These are phyloP conservation scores for Pouteria campechiana DNA, from an alignment of 179 eudicot genomes.

Conservation along the genomic window DNA sequence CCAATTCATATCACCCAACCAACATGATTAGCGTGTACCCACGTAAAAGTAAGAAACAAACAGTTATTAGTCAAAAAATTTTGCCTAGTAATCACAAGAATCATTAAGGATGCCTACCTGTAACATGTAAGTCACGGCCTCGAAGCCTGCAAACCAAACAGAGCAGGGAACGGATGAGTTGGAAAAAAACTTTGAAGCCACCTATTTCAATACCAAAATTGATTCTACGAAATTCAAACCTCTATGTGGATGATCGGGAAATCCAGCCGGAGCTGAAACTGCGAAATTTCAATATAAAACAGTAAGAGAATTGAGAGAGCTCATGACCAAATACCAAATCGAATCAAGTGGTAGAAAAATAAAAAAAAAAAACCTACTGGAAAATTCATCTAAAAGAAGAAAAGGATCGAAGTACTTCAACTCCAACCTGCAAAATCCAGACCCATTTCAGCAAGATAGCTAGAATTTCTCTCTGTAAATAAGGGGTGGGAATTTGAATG, in stretches of 20 bases:
- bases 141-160: slow-evolving; percentile 46
- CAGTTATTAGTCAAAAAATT: too few species aligned
- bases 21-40: too few species aligned
- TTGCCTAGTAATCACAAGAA: too few species aligned
- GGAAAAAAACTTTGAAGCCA: background rate
- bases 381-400: slow-evolving; percentile 71
- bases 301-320: too few species aligned
- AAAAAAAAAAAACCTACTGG: slow-evolving; percentile 27
- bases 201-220: background rate
- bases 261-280: slow-evolving; percentile 89
- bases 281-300: slow-evolving; percentile 1
- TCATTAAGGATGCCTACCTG: slow-evolving; percentile 38
- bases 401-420: slow-evolving; percentile 80
- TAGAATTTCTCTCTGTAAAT: too few species aligned
- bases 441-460: too few species aligned
- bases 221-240: slow-evolving; percentile 27
- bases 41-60: too few species aligned
- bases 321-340: too few species aligned
- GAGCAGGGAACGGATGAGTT: background rate
- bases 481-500: too few species aligned
- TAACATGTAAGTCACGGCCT: slow-evolving; percentile 88
- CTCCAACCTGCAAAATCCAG: slow-evolving; percentile 51
- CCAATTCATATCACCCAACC: too few species aligned
- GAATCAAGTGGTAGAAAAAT: background rate
- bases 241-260: slow-evolving; percentile 98